Evolutionary conservation across 306 rosid species (phyloP), one percentile per base, ranked within the genome.

Genomic region (Inga laurina): DNA sequence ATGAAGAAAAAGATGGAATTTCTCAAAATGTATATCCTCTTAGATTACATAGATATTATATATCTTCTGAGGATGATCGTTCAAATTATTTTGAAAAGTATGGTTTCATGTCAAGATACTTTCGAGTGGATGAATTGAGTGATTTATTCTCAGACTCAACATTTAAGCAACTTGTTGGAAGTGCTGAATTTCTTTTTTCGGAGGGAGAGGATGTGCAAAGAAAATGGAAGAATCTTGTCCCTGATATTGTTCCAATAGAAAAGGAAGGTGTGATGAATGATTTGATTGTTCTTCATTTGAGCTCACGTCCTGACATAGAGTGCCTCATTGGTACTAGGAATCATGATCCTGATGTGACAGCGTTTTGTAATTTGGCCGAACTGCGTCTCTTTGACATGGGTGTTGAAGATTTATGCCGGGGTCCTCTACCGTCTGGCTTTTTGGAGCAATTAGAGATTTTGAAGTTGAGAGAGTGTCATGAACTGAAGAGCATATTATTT

Each of bases 191-290:
- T 41, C 72, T 84, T 67, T 3, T 0, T 7, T 7, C 46, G 1
- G 11, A 59, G 18, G 22, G 59, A 37, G 69, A 34, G 61, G 7
- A 73, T 68, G 24, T 18, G 0, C 1, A 57, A 22, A 73, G 61
- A 69, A 77, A 49, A 14, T 71, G 68, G 8, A 80, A 59, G 49
- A 80, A 67, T 79, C 45, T 84, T 8, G 19, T 84, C 43, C 88
- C 81, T 8, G 87, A 24, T 65, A 49, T 81, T 51, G 57, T 76
- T 81, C 37, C 72, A 44, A 9, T 62, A 16, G 67, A 44, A 22
- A 78, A 44, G 8, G 75, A 18, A 69, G 72, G 44, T 0, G 41
- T 37, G 2, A 76, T 61, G 82, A 30, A 15, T 48, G 69, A 72
- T 14, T 62, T 64, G 62, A 21, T 30, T 27, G 4, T 35, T 16